phyloP scores from a whole-genome alignment of 2,329 filamentous ascomycete genomes.

The Colletotrichum sp. region DNA sequence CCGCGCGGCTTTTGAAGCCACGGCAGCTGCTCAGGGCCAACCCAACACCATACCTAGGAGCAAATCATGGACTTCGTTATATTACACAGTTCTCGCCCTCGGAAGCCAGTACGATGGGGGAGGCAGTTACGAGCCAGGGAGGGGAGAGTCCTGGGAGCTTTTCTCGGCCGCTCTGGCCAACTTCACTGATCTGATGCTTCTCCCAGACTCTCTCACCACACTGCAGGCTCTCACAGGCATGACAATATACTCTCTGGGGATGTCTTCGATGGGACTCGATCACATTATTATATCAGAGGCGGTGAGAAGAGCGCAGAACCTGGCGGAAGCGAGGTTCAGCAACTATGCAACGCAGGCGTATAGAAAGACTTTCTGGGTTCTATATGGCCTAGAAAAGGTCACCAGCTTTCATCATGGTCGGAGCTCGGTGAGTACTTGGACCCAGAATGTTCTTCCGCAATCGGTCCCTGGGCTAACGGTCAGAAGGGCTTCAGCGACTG shows the following conservation, averaged over 20 bases:
- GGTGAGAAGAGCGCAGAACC: conserved; percentile 32
- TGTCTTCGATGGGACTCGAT: conserved; percentile 26
- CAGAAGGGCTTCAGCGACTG: conserved; percentile 37
- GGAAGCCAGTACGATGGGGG: conserved; percentile 35
- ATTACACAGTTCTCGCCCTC: conserved; percentile 34
- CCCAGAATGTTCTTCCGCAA: not conserved
- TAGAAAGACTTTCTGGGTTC: conserved; percentile 42
- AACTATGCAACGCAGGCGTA: conserved; percentile 22
- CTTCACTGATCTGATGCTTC: conserved; percentile 35
- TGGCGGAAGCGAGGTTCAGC: conserved; percentile 25
- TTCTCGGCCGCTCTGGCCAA: conserved; percentile 26
- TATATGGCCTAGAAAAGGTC: conserved; percentile 43
- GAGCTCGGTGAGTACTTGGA: conserved; percentile 32
- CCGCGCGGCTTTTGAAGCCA: conserved; percentile 9
- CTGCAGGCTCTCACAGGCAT: conserved; percentile 36
- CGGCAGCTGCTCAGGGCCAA: not conserved
- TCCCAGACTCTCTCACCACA: conserved; percentile 33
- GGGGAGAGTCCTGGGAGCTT: conserved; percentile 23
- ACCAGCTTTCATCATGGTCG: conserved; percentile 32
- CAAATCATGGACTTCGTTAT: conserved; percentile 36
- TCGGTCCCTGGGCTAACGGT: conserved; percentile 14
- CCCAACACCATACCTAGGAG: not conserved
- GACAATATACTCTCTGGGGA: conserved; percentile 29
- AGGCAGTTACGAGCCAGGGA: conserved; percentile 21
- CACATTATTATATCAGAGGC: conserved; percentile 35